These are phyloP conservation scores for Pythium oligandrum DNA, from an alignment of 352 stramenopile genomes.

Conservation along the genomic window DNA sequence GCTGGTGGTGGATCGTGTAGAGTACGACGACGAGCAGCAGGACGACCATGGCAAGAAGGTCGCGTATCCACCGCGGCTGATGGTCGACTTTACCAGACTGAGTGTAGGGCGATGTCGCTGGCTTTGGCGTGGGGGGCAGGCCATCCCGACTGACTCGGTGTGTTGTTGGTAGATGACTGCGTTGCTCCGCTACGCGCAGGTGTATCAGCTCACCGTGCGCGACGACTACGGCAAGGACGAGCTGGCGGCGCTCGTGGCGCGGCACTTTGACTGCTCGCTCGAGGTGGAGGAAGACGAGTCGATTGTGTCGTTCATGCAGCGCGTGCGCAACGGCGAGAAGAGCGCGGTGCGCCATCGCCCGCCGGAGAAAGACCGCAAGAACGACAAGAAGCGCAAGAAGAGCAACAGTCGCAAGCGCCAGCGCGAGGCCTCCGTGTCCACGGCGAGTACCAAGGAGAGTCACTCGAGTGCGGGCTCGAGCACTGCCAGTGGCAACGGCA, in stretches of 20 bases:
- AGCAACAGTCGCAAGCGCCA: conserved; percentile 68
- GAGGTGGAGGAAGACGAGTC: conserved; percentile 85
- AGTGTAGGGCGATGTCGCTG: conserved; percentile 33
- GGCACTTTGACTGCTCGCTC: conserved; percentile 74
- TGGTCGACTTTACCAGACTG: conserved; percentile 82
- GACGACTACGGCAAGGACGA: conserved; percentile 63
- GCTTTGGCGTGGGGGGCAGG: background rate
- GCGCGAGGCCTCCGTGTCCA: conserved; percentile 39
- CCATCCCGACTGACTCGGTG: background rate
- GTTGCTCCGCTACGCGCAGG: conserved; percentile 73
- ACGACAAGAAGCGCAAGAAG: conserved; percentile 71
- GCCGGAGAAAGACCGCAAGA: conserved; percentile 62
- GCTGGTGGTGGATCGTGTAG: background rate
- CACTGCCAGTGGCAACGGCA: background rate
- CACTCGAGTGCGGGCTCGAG: background rate
- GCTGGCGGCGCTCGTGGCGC: conserved; percentile 68
- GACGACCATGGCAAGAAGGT: conserved; percentile 27
- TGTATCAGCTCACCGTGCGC: conserved; percentile 69
- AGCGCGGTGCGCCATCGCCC: conserved; percentile 42
- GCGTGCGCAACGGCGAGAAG: conserved; percentile 77
- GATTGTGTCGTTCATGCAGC: conserved; percentile 82
- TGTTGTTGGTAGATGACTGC: conserved; percentile 46
- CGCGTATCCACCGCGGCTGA: conserved; percentile 68
- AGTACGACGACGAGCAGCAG: conserved; percentile 27
- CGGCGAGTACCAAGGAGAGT: background rate